A percentile compares a stretch with the other conserved stretches of the same genome.
Evolutionary conservation across 495 filamentous ascomycete genomes (phyloP).

Genomic region (Podospora appendiculata): DNA sequence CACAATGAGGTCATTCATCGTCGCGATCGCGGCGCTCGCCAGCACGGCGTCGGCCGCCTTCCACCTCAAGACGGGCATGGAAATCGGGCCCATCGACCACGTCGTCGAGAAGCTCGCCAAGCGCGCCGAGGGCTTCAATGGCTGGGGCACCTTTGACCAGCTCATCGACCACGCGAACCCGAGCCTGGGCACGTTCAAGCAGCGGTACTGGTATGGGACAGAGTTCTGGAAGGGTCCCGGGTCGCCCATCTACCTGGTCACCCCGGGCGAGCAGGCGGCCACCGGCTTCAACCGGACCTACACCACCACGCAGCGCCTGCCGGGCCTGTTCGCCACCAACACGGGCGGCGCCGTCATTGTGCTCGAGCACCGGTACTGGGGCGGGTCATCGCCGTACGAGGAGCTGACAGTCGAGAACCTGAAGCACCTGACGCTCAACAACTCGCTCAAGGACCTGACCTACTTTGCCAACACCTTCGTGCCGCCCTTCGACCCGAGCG

Average conservation of each 20-base stretch:
- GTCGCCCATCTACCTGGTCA: conserved; percentile 37
- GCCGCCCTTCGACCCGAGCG: conserved; percentile 48
- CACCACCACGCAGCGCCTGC: conserved; percentile 26
- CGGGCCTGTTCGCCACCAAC: conserved; percentile 45
- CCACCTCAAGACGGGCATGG: conserved; percentile 9
- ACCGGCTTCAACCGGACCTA: conserved; percentile 39
- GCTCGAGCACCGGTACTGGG: conserved; percentile 58
- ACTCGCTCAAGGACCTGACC: conserved; percentile 53
- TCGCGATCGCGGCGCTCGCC: conserved; percentile 8
- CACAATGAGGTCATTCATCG: not conserved
- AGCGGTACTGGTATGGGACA: conserved; percentile 25
- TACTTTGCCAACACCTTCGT: conserved; percentile 54
- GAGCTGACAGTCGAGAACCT: conserved; percentile 48
- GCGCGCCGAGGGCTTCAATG: conserved; percentile 20
- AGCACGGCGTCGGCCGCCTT: conserved; percentile 4
- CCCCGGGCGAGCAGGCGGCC: conserved; percentile 52
- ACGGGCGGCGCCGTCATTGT: conserved; percentile 50
- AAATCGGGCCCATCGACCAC: conserved; percentile 18
- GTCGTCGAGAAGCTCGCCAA: conserved; percentile 9
- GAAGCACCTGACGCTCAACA: conserved; percentile 54
- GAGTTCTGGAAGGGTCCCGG: conserved; percentile 25
- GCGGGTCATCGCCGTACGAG: conserved; percentile 51
- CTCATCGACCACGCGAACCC: conserved; percentile 26
- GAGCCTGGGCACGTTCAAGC: conserved; percentile 24
- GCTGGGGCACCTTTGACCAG: conserved; percentile 24